Conservation (phyloP, 345 rosid genomes). For the Acer saccharum region DNA sequence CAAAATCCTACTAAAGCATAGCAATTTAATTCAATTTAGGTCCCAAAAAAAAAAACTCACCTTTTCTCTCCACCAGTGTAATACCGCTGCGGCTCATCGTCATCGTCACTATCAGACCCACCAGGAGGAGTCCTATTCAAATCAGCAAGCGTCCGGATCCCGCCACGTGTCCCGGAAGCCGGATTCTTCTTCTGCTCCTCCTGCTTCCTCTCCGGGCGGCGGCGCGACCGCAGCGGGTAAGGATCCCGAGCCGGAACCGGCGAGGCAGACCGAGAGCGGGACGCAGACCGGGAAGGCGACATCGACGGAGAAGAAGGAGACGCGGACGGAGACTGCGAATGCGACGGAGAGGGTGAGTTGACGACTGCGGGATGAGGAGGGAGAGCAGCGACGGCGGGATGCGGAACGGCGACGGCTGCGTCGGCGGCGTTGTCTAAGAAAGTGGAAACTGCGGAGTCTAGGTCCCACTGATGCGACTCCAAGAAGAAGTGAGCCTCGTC, state of each 20-base stretch:
- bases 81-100: constrained; percentile 70
- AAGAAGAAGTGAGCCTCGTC: constrained; percentile 87
- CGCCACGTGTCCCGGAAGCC: constrained; percentile 50
- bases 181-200: constrained; percentile 35
- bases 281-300: constrained; percentile 46
- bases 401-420: constrained; percentile 5
- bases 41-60: constrained; percentile 25
- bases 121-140: constrained; percentile 59
- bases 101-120: constrained; percentile 28
- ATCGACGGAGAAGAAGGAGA: constrained; percentile 67
- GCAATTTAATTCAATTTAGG: background rate
- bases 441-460: constrained; percentile 90
- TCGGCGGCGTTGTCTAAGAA: constrained; percentile 64
- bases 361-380: constrained; percentile 21
- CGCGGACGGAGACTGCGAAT: constrained; percentile 46
- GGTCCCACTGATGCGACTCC: constrained; percentile 86
- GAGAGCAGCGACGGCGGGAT: constrained; percentile 8
- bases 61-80: constrained; percentile 93
- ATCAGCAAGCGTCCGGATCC: constrained; percentile 78
- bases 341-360: constrained; percentile 41
- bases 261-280: constrained; percentile 73
- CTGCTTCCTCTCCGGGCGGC: constrained; percentile 30
- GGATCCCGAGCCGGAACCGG: constrained; percentile 51
- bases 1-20: background rate
- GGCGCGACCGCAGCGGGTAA: constrained; percentile 61